Percentiles rank a stretch among this genome's conserved stretches.
These are phyloP conservation scores for Dendryphion nanum DNA, from an alignment of 2,329 filamentous ascomycete genomes.

Conservation along the genomic window DNA sequence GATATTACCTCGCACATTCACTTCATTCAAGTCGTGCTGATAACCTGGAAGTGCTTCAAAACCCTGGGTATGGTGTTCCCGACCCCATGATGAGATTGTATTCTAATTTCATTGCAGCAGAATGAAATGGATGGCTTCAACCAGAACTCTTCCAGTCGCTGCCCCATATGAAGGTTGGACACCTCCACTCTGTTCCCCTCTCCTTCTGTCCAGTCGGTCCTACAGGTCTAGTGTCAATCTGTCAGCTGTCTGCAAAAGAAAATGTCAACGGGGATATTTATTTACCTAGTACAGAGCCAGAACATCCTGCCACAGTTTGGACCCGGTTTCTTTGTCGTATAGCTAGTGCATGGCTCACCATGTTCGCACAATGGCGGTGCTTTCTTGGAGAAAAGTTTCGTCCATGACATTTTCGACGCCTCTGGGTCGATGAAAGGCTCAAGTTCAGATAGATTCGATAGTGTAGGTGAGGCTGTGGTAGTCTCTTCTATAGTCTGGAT, in stretches of 20 bases:
- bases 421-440: constrained; percentile 23
- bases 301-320: constrained; percentile 70
- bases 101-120: no score
- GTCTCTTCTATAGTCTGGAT: background rate
- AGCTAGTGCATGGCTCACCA: constrained; percentile 77
- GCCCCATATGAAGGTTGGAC: constrained; percentile 75
- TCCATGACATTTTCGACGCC: constrained; percentile 74
- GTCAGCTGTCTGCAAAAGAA: constrained; percentile 23
- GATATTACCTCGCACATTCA: no score
- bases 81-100: no score
- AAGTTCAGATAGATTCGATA: constrained; percentile 2
- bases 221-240: constrained; percentile 58
- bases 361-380: constrained; percentile 81
- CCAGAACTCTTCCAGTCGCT: constrained; percentile 57
- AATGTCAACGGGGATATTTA: constrained; percentile 52
- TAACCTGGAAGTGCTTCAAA: no score
- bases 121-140: background rate
- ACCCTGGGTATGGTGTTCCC: no score
- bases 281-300: constrained; percentile 57
- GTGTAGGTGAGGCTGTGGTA: constrained; percentile 3
- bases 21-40: no score
- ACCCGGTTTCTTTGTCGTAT: constrained; percentile 85
- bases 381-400: constrained; percentile 75
- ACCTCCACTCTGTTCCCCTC: constrained; percentile 81
- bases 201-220: constrained; percentile 85